These are phyloP conservation scores for Penicillium diatomitis DNA, from an alignment of 495 filamentous ascomycete species.

Conservation along the genomic window DNA sequence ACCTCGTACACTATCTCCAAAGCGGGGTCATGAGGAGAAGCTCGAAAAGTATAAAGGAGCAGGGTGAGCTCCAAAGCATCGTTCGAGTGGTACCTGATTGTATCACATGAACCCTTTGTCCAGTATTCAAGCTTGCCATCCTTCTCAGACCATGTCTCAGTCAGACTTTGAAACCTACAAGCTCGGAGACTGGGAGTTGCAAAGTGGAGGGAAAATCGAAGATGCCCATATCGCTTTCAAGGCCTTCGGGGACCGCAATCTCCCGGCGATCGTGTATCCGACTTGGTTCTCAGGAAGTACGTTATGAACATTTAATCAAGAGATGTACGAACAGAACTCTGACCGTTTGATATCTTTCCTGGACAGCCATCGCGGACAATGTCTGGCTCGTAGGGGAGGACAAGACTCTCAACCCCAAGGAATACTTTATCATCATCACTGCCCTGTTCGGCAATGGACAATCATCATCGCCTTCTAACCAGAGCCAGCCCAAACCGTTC, in stretches of 20 bases:
- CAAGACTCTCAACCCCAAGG: conserved; percentile 48
- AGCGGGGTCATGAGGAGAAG: conserved; percentile 8
- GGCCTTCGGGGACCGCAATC: conserved; percentile 53
- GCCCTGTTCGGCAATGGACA: conserved; percentile 68
- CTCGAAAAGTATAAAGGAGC: no score
- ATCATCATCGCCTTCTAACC: conserved; percentile 61
- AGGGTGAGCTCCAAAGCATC: no score
- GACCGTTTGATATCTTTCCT: neutral
- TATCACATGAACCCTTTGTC: no score
- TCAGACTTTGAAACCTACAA: conserved; percentile 41
- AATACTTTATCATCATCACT: conserved; percentile 62
- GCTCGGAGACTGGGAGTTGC: conserved; percentile 54
- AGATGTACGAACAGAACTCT: neutral
- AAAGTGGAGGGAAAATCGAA: conserved; percentile 45
- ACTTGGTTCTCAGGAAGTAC: conserved; percentile 59
- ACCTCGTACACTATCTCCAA: neutral
- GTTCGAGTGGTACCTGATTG: no score
- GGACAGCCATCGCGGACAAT: conserved; percentile 49
- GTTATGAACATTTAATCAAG: neutral
- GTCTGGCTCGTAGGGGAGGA: conserved; percentile 57
- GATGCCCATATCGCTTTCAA: conserved; percentile 60
- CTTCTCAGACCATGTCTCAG: conserved; percentile 19
- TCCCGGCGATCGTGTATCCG: conserved; percentile 62
- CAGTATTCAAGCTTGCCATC: neutral
- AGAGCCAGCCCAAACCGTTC: conserved; percentile 43